Conservation (phyloP, 2,329 filamentous ascomycete genomes). For the Alternaria postmessia region DNA sequence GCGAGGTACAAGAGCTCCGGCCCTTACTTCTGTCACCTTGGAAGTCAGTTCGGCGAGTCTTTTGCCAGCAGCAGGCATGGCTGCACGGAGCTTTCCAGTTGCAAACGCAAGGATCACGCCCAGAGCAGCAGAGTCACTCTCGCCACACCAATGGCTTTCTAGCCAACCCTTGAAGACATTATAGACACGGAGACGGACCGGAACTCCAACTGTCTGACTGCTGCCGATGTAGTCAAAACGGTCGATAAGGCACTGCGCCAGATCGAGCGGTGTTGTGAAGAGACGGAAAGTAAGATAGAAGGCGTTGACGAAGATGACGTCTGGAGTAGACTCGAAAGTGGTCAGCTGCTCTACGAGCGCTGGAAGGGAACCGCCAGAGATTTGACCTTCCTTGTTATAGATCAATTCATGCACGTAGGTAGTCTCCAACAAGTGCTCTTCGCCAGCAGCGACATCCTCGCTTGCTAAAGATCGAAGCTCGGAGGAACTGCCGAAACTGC, state of each 20-base stretch:
- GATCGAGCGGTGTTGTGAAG: slow-evolving; percentile 81
- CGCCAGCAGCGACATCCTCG: slow-evolving; percentile 80
- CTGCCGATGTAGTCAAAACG: slow-evolving; percentile 92
- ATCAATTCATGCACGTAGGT: slow-evolving; percentile 92
- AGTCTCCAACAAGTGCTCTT: slow-evolving; percentile 86
- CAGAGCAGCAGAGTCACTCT: slow-evolving; percentile 79
- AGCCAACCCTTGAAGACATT: slow-evolving; percentile 98
- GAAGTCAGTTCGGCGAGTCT: slow-evolving; percentile 81
- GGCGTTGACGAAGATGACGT: slow-evolving; percentile 88
- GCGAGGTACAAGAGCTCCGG: slow-evolving; percentile 77
- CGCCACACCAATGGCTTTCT: slow-evolving; percentile 91
- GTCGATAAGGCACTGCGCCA: slow-evolving; percentile 84
- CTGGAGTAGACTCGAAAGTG: slow-evolving; percentile 89
- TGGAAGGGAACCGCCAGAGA: slow-evolving; percentile 89
- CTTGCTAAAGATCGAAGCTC: slow-evolving; percentile 70
- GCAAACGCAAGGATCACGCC: slow-evolving; percentile 82
- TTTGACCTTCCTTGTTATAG: slow-evolving; percentile 91
- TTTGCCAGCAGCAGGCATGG: slow-evolving; percentile 79
- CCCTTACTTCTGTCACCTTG: slow-evolving; percentile 77
- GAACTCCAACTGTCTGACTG: slow-evolving; percentile 74
- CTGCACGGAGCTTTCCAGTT: slow-evolving; percentile 70
- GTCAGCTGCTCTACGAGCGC: slow-evolving; percentile 95
- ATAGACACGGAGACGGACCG: slow-evolving; percentile 89
- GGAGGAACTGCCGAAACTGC: slow-evolving; percentile 71
- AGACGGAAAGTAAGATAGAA: slow-evolving; percentile 97